phyloP scores from a whole-genome alignment of 225 moss, liverwort and hornwort species.

The Pseudoscleropodium purum region DNA sequence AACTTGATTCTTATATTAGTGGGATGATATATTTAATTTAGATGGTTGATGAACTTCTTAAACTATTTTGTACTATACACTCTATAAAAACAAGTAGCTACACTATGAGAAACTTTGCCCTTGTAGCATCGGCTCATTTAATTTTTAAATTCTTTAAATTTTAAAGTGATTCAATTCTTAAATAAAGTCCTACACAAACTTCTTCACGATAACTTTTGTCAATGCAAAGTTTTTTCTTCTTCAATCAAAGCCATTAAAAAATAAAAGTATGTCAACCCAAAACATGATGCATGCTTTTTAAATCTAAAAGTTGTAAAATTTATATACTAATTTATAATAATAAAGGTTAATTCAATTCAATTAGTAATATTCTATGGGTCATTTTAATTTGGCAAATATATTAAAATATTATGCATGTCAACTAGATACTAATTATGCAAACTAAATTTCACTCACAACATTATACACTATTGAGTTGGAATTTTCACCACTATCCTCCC shows the following conservation, averaged over 20 bases:
- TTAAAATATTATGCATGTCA: background rate
- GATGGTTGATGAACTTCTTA: too few species aligned
- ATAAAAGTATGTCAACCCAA: background rate
- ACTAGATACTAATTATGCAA: background rate
- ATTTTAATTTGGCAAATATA: background rate
- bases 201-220: background rate
- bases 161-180: too few species aligned
- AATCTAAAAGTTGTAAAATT: background rate
- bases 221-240: background rate
- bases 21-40: too few species aligned
- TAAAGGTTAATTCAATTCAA: background rate
- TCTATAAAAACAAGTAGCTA: too few species aligned
- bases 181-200: background rate
- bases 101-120: too few species aligned
- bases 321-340: background rate
- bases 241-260: too few species aligned
- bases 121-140: too few species aligned
- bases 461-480: background rate
- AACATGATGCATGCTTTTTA: background rate
- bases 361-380: rapidly evolving
- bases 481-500: background rate
- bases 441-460: background rate
- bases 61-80: too few species aligned
- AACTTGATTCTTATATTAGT: too few species aligned
- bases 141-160: too few species aligned